Evolutionary conservation across 257 asterid species (phyloP).

Genomic region (Solanum pinnatisectum): DNA sequence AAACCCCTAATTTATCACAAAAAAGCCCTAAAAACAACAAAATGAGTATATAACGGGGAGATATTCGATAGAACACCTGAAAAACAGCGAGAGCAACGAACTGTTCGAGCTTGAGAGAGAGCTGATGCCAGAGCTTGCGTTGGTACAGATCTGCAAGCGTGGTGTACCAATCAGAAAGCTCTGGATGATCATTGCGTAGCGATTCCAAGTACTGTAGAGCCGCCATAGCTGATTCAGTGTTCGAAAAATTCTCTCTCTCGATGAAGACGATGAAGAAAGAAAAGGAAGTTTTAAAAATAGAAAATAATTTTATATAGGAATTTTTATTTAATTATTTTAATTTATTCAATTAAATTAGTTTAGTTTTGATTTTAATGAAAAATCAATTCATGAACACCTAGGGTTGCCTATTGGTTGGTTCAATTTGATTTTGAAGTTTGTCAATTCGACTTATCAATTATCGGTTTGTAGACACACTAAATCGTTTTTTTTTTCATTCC

Average conservation of each 20-base stretch:
- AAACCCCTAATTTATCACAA: neutral
- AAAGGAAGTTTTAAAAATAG: neutral
- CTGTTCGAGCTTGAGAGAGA: constrained; percentile 88
- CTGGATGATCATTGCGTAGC: constrained; percentile 66
- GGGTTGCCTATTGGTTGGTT: neutral
- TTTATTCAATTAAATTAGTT: no score
- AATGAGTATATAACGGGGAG: neutral
- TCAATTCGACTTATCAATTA: neutral
- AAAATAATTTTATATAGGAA: neutral
- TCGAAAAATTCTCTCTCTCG: neutral
- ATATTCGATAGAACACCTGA: constrained; percentile 42
- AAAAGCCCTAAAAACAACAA: neutral
- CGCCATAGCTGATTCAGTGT: constrained; percentile 41
- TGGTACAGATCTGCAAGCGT: constrained; percentile 94
- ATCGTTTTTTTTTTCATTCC: no score
- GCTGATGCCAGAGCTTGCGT: constrained; percentile 97
- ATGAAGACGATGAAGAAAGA: neutral
- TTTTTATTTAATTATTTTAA: no score
- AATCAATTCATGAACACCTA: neutral
- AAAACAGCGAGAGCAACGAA: constrained; percentile 81
- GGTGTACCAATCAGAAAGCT: constrained; percentile 81
- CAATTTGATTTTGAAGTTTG: no score
- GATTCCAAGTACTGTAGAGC: constrained; percentile 74
- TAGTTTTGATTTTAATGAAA: no score
- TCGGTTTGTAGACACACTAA: neutral